Percentiles rank a stretch among this genome's conserved stretches.
phyloP scores from a whole-genome alignment of 257 asterid species.

The Capsicum baccatum region DNA sequence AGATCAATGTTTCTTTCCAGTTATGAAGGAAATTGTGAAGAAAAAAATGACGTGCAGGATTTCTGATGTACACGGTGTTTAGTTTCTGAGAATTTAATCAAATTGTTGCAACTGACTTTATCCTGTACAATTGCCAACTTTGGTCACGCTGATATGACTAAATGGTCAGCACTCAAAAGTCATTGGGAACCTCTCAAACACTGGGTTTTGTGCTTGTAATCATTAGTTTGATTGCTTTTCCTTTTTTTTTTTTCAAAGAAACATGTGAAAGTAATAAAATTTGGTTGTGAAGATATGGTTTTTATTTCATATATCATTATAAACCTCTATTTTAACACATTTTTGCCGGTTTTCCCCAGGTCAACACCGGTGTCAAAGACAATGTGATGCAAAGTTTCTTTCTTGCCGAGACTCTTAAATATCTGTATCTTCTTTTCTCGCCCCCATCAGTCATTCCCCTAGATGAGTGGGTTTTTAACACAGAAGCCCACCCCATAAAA shows the following conservation, averaged over 20 bases:
- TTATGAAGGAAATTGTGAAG: neutral
- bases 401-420: conserved; percentile 94
- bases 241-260: neutral
- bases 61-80: neutral
- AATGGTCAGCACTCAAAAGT: neutral
- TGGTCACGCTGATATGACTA: neutral
- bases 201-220: conserved; percentile 13
- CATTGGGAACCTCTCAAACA: neutral
- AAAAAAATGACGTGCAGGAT: neutral
- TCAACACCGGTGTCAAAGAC: conserved; percentile 91
- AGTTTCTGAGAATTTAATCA: neutral
- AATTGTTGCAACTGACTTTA: neutral
- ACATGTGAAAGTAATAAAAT: neutral
- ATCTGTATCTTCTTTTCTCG: conserved; percentile 96
- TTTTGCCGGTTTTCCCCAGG: conserved; percentile 57
- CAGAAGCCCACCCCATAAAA: conserved; percentile 96
- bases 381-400: conserved; percentile 99
- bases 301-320: conserved; percentile 13
- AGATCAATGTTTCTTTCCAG: neutral
- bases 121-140: neutral
- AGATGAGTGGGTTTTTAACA: conserved; percentile 99
- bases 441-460: conserved; percentile 89
- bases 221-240: conserved; percentile 3
- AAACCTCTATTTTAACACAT: conserved; percentile 12
- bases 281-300: neutral